Evolutionary conservation across 306 rosid species (phyloP), one percentile per base, ranked within the genome.

Genomic region (Rosa lucieae): DNA sequence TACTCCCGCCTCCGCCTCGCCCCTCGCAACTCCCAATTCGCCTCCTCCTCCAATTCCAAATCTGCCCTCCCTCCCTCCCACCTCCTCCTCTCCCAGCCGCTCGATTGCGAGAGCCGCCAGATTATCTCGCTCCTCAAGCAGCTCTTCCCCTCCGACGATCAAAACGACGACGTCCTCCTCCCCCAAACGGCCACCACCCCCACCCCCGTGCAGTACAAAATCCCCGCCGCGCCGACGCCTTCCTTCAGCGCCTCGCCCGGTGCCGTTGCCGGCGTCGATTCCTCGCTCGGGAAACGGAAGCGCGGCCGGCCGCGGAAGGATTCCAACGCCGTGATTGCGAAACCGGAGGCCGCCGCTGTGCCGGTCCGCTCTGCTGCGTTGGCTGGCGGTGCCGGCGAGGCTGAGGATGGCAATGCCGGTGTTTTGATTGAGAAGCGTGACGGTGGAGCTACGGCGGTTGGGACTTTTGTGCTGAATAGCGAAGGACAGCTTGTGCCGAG

Each of bases 1-100:
- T 94, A 70, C 82, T 90, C 97, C 12, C 90, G 91, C 53, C 94
- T 94, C 80, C 97, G 93, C 73, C 87, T 94, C 13, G 83, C 88
- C 5, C 91, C 95, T 59, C 94, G 93, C 14, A 82, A 81, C 69
- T 74, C 85, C 58, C 89, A 81, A 46, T 75, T 42, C 62, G 37
- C 84, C 3, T 8, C 65, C 13, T 58, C 65, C 65, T 7, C 82
- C 11, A 37, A 75, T 3, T 76, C 87, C 86, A 63, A 88, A 20
- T 18, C 85, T 39, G 1, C 69, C 47, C 39, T 37, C 37, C 59
- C 81, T 23, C 39, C 23, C 26, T 48, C 80, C 18, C 83, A 53
- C 68, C 87, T 53, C 74, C 76, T 70, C 75, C 56, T 13, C 63
- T 70, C 61, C 21, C 88, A 83, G 44, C 82, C 91, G 44, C 76